A percentile compares a stretch with the other conserved stretches of the same genome.
phyloP scores from a whole-genome alignment of 192 early-diverging fungal genomes.

The Lobosporangium transversale region DNA sequence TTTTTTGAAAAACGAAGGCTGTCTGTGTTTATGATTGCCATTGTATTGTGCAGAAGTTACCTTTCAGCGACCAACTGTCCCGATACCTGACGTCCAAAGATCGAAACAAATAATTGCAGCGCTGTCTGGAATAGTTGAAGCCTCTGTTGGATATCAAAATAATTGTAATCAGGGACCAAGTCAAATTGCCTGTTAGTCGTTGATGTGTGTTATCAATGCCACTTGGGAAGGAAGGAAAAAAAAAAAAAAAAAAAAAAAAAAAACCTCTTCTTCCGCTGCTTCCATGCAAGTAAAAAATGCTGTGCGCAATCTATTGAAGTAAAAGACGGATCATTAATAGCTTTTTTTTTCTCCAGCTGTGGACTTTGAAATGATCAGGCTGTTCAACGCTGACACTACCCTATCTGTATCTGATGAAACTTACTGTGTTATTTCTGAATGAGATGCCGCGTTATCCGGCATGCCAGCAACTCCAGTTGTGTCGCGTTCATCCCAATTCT shows the following conservation, averaged over 20 bases:
- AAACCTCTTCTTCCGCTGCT: constrained; percentile 34
- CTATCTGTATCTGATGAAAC: no score
- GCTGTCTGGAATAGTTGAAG: constrained; percentile 29
- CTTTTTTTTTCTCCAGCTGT: not conserved
- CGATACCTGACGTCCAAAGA: constrained; percentile 52
- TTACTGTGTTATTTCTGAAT: constrained; percentile 39
- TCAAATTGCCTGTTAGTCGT: no score
- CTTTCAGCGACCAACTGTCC: constrained; percentile 40
- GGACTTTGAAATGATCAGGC: no score
- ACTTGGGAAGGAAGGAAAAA: no score
- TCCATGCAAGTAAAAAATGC: constrained; percentile 53
- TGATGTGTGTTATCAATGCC: no score
- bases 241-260: no score
- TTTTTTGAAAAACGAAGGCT: no score
- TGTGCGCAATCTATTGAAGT: constrained; percentile 24
- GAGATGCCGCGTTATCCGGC: constrained; percentile 42
- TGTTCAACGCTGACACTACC: no score
- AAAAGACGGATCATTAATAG: no score
- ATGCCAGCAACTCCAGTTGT: constrained; percentile 32
- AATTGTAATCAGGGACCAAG: no score
- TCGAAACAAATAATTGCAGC: constrained; percentile 39
- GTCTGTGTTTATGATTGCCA: no score
- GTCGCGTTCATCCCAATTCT: constrained; percentile 47
- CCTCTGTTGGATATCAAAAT: constrained; percentile 8
- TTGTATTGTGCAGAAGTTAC: no score